These are phyloP conservation scores for Symbiodinium natans DNA, from an alignment of 73 alveolate genomes.

Conservation along the genomic window DNA sequence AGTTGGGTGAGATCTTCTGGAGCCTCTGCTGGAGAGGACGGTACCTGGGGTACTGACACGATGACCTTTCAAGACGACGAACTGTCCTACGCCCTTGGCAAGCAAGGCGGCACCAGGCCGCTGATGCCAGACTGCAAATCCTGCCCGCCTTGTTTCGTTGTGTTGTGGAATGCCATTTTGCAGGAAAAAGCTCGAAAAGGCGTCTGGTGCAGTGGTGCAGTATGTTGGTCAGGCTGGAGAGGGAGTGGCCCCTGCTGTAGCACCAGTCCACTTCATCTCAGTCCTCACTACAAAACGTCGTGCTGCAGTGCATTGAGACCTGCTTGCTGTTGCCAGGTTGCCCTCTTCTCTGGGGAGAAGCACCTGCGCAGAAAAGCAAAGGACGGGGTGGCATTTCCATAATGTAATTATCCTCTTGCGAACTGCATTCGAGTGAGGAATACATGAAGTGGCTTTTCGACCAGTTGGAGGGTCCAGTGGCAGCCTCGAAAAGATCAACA, in stretches of 20 bases:
- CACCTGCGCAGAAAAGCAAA: conserved; percentile 49
- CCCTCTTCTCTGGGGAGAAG: conserved; percentile 77
- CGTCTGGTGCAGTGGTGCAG: conserved; percentile 91
- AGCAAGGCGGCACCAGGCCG: conserved; percentile 91
- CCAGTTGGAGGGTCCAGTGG: conserved; percentile 71
- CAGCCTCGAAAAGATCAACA: neutral
- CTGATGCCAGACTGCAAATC: neutral
- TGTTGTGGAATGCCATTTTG: neutral
- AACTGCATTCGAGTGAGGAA: conserved; percentile 3
- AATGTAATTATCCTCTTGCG: neutral
- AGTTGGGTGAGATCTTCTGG: no score
- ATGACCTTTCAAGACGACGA: conserved; percentile 94
- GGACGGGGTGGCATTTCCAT: neutral
- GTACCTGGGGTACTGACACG: conserved; percentile 94
- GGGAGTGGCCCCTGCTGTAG: neutral
- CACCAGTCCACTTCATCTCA: neutral
- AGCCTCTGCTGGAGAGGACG: conserved; percentile 77
- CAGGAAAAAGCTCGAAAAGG: conserved; percentile 78
- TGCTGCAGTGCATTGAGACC: neutral
- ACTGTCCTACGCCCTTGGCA: conserved; percentile 89
- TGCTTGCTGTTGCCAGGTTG: conserved; percentile 8
- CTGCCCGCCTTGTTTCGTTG: neutral
- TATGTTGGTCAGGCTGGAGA: conserved; percentile 78
- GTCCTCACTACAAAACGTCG: no score
- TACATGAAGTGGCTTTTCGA: conserved; percentile 93